Base-by-base conservation (phyloP, 2,329 filamentous ascomycete genomes). In the Thermochaetoides dissita region DNA sequence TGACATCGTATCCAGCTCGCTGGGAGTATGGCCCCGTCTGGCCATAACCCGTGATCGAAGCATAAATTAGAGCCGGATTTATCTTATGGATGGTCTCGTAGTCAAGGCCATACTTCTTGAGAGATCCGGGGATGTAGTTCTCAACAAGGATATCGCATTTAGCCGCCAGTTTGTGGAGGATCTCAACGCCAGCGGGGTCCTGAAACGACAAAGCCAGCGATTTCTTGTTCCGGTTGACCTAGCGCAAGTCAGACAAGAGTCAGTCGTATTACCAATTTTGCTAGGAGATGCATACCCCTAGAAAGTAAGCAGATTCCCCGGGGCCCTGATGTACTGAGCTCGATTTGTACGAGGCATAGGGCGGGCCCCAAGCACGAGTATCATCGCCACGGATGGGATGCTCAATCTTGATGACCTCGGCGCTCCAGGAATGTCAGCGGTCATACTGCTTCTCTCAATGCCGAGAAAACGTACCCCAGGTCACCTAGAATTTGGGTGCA, bases 151-250 rank as follows among this genome's bases (percentile, higher is more conserved):
- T 81, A 59, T 98, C 91, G 57, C 84, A 91, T 57, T 85, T 79
- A 46, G 80, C 79, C 2, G 77, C 86, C 0, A 98, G 74, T 53
- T 80, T 79, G 63, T 95, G 88, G 5, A 98, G 68, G 44, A 98
- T 87, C 9, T 84, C 76, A 24, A 94, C 81, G 7, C 91, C 91
- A 1, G 80, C 74, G 29, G 79, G 72, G 54, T 94, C 79, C 53
- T 91, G 84, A 57, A 98, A 98, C 0, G 88, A 95, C 1, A 98
- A 69, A 0, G 78, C 91, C 2, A 98, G 63, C 0, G 89, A 96
- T 59, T 91, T 94, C 60, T 98, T 98, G 65, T 98, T 98, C 40
- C 91, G 84, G 57, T 96, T 96, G 10, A 86, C 85, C 86, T 94
- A 48, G 8, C 9, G 37, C 11, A 5, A 28, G 31, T 43, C 9